A percentile compares a stretch with the other conserved stretches of the same genome.
Conservation (phyloP, 352 stramenopile species). For the Phytophthora pinifolia region DNA sequence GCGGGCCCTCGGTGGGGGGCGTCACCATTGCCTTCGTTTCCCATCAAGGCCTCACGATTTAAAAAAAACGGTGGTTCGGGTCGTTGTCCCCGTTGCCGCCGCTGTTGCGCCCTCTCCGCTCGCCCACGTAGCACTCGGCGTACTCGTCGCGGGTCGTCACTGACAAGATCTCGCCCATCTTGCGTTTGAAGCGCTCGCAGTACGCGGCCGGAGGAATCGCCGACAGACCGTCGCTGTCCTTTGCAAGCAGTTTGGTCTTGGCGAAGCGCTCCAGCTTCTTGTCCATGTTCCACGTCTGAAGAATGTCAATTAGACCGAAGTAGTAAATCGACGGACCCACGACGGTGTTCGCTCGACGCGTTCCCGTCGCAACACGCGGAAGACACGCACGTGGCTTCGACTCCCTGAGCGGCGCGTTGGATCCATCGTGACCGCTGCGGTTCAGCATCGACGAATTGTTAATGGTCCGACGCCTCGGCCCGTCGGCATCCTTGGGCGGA, state of each 20-base stretch:
- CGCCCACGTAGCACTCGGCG: constrained; percentile 36
- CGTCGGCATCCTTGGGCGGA: constrained; percentile 32
- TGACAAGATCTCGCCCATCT: constrained; percentile 86
- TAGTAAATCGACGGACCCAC: constrained; percentile 88
- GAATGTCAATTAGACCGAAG: constrained; percentile 88
- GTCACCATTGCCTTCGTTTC: constrained; percentile 35
- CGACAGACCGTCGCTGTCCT: constrained; percentile 79
- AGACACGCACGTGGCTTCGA: constrained; percentile 42
- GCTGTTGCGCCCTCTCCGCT: constrained; percentile 36
- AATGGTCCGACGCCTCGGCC: constrained; percentile 32
- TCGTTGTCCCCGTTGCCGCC: constrained; percentile 14
- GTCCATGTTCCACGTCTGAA: constrained; percentile 90
- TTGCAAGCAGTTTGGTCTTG: constrained; percentile 84
- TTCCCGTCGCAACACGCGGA: constrained; percentile 64
- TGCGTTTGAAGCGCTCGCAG: constrained; percentile 86
- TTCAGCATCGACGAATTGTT: constrained; percentile 47
- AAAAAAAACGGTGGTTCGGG: constrained; percentile 56
- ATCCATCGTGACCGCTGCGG: constrained; percentile 24
- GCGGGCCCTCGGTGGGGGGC: constrained; percentile 32
- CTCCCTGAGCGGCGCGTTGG: constrained; percentile 26
- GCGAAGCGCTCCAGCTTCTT: constrained; percentile 90
- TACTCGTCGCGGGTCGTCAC: constrained; percentile 73
- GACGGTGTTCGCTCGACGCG: constrained; percentile 82
- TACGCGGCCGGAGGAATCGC: constrained; percentile 82
- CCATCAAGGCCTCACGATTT: constrained; percentile 41